Conservation (phyloP, 345 rosid genomes). For the Noccaea caerulescens region DNA sequence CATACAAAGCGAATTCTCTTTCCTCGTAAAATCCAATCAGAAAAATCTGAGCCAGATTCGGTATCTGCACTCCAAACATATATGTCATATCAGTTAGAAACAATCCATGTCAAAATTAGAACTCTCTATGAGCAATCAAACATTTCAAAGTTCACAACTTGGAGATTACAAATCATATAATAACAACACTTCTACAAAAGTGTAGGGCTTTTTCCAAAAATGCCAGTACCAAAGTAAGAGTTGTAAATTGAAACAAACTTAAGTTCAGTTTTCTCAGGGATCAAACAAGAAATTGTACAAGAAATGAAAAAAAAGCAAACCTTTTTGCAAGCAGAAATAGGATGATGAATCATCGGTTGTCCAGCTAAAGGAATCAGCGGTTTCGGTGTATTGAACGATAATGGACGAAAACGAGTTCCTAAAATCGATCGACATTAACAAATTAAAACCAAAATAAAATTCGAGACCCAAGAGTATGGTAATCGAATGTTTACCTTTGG, state of each 20-base stretch:
- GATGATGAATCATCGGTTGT: slow-evolving; percentile 91
- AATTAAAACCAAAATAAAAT: slow-evolving; percentile 1
- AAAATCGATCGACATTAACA: slow-evolving; percentile 19
- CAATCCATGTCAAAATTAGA: slow-evolving; percentile 1
- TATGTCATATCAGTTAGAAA: neutral
- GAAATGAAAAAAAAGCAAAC: slow-evolving; percentile 38
- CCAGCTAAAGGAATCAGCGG: slow-evolving; percentile 88
- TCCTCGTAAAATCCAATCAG: slow-evolving; percentile 84
- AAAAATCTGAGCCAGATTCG: slow-evolving; percentile 70
- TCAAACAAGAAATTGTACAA: slow-evolving; percentile 1
- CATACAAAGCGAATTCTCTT: slow-evolving; percentile 75
- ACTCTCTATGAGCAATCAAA: slow-evolving; percentile 17
- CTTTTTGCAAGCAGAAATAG: slow-evolving; percentile 86
- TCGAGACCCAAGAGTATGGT: slow-evolving; percentile 8
- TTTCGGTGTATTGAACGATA: slow-evolving; percentile 78
- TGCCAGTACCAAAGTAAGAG: too few relatives aligned
- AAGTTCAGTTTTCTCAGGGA: neutral
- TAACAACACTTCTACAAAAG: too few relatives aligned
- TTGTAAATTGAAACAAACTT: neutral
- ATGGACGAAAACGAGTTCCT: slow-evolving; percentile 86
- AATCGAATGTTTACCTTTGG: slow-evolving; percentile 59
- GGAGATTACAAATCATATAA: neutral
- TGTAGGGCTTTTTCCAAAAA: too few relatives aligned
- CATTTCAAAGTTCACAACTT: slow-evolving; percentile 5
- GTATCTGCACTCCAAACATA: slow-evolving; percentile 51